Percentiles rank a stretch among this genome's conserved stretches.
Conservation (phyloP, 768 basidiomycete genomes). For the Tylopilus sp. region DNA sequence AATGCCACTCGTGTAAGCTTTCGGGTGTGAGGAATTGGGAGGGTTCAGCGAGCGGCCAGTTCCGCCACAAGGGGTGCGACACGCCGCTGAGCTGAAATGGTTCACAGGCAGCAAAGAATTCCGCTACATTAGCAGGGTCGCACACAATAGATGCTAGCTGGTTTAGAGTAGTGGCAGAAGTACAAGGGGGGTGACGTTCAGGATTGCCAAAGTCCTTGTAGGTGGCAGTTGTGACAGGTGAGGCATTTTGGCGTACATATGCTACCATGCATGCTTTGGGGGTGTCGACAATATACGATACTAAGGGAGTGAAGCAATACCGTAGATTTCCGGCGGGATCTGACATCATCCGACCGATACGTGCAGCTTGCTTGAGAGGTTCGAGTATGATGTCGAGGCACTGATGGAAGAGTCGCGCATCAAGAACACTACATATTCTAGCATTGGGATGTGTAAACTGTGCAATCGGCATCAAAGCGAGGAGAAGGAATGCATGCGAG, state of each 20-base stretch:
- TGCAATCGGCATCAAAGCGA: not conserved
- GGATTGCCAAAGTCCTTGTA: not conserved
- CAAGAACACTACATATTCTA: not conserved
- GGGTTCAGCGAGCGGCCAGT: not conserved
- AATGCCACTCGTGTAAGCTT: not conserved
- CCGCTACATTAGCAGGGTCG: not conserved
- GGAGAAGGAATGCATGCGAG: not conserved
- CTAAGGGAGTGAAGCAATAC: not conserved
- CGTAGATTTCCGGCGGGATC: not conserved
- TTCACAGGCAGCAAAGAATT: not conserved
- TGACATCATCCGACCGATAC: not conserved
- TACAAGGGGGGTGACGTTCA: not conserved
- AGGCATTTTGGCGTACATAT: not conserved
- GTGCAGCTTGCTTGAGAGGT: not conserved
- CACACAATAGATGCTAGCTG: not conserved
- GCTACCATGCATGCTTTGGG: not conserved
- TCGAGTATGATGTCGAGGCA: not conserved
- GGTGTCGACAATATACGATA: not conserved
- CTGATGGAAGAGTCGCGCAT: not conserved
- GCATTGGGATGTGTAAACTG: not conserved
- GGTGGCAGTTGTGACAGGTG: not conserved
- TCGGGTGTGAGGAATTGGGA: not conserved
- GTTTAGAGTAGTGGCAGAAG: not conserved
- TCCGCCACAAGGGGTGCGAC: not conserved
- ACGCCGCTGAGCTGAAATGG: not conserved